phyloP scores from a whole-genome alignment of 495 filamentous ascomycete genomes.

The Daldinia concentrica region DNA sequence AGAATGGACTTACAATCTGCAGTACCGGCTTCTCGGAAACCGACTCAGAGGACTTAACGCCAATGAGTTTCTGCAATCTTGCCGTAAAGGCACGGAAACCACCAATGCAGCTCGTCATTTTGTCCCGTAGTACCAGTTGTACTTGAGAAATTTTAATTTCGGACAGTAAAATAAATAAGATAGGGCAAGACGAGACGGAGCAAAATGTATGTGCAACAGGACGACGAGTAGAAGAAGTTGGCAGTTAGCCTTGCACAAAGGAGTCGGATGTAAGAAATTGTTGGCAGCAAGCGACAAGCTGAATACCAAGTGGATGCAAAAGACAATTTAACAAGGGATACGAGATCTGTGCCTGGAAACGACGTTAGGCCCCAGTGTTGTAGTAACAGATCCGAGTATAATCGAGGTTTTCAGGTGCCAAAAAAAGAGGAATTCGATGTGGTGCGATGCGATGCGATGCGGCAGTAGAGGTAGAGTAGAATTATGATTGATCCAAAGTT shows the following conservation, averaged over 20 bases:
- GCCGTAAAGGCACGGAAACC: conserved; percentile 31
- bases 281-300: conserved; percentile 3
- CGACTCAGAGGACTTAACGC: conserved; percentile 34
- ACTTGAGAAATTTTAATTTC: conserved; percentile 5
- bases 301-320: not conserved
- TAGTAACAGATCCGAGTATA: not conserved
- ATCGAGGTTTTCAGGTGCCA: not conserved
- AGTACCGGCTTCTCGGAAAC: conserved; percentile 36
- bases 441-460: not conserved
- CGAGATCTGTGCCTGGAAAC: not conserved
- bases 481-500: not conserved
- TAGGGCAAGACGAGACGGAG: not conserved
- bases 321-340: not conserved
- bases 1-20: conserved; percentile 40
- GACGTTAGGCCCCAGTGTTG: not conserved
- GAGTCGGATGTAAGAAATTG: not conserved
- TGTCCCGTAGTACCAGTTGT: not conserved
- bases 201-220: not conserved
- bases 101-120: conserved; percentile 36
- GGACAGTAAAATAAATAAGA: not conserved
- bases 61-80: conserved; percentile 38
- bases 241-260: conserved; percentile 1
- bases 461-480: not conserved
- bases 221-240: not conserved
- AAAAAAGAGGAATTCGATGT: not conserved